Percentiles rank a stretch among this genome's conserved stretches.
Conservation (phyloP, 1,284 basidiomycete genomes). For the Gomphus bonarii region DNA sequence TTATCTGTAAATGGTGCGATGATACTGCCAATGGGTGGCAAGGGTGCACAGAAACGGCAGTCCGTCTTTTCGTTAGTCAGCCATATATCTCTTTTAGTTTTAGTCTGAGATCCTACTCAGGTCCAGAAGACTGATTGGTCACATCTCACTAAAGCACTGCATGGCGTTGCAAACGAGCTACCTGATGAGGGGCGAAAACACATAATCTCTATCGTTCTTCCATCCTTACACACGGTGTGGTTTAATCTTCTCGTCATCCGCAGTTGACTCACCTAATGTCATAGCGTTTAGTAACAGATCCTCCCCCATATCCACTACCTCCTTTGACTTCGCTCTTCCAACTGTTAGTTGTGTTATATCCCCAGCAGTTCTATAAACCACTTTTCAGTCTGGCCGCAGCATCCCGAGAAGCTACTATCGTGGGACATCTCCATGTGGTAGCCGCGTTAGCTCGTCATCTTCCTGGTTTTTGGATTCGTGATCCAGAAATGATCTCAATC, state of each 20-base stretch:
- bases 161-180: constrained; percentile 29
- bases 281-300: constrained; percentile 36
- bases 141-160: constrained; percentile 28
- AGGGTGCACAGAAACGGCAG: constrained; percentile 28
- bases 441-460: constrained; percentile 41
- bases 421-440: constrained; percentile 48
- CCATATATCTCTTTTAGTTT: not conserved
- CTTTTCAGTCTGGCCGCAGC: constrained; percentile 63
- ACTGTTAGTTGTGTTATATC: constrained; percentile 39
- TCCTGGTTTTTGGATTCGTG: constrained; percentile 56
- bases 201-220: constrained; percentile 31
- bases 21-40: constrained; percentile 31
- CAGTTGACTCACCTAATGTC: not conserved
- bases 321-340: constrained; percentile 40
- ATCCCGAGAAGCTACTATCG: constrained; percentile 43
- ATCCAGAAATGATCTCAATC: constrained; percentile 69
- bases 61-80: constrained; percentile 31
- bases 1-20: constrained; percentile 33
- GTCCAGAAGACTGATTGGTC: constrained; percentile 34
- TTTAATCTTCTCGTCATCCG: not conserved
- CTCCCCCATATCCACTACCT: constrained; percentile 34
- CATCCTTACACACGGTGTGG: constrained; percentile 44
- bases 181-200: constrained; percentile 35
- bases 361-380: constrained; percentile 65
- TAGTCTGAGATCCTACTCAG: constrained; percentile 21